phyloP scores from a whole-genome alignment of 208 protist genomes.

The Crithidia sp. region DNA sequence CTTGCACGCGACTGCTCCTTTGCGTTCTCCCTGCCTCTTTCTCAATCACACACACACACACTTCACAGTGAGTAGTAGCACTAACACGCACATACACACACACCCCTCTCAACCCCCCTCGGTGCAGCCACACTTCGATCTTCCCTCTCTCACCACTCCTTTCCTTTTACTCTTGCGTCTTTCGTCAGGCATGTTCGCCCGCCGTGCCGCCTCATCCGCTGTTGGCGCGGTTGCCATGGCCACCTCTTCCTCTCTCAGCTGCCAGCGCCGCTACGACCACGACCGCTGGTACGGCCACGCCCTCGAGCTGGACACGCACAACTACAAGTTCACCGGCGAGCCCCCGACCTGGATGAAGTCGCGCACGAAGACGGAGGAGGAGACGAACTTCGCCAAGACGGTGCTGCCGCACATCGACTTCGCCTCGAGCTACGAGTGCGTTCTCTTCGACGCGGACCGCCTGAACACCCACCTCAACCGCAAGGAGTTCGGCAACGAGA shows the following conservation, averaged over 20 bases:
- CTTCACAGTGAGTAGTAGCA: too few species aligned
- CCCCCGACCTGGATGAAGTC: conserved; percentile 76
- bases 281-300: conserved; percentile 90
- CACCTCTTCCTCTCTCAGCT: conserved; percentile 35
- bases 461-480: conserved; percentile 79
- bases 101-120: too few species aligned
- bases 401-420: conserved; percentile 87
- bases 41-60: too few species aligned
- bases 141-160: too few species aligned
- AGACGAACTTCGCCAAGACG: conserved; percentile 76
- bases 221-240: conserved; percentile 38
- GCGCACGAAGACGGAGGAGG: conserved; percentile 77
- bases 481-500: conserved; percentile 91
- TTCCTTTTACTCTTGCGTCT: too few species aligned
- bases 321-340: conserved; percentile 89
- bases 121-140: too few species aligned
- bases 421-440: conserved; percentile 81
- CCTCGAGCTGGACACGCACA: conserved; percentile 81
- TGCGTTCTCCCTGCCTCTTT: too few species aligned
- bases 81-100: too few species aligned
- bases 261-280: conserved; percentile 78
- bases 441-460: conserved; percentile 85
- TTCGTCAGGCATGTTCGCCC: conserved; percentile 51
- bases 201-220: conserved; percentile 51
- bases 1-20: too few species aligned